These are phyloP conservation scores for Hypoxylon sp. DNA, from an alignment of 2,329 filamentous ascomycete species.

Conservation along the genomic window DNA sequence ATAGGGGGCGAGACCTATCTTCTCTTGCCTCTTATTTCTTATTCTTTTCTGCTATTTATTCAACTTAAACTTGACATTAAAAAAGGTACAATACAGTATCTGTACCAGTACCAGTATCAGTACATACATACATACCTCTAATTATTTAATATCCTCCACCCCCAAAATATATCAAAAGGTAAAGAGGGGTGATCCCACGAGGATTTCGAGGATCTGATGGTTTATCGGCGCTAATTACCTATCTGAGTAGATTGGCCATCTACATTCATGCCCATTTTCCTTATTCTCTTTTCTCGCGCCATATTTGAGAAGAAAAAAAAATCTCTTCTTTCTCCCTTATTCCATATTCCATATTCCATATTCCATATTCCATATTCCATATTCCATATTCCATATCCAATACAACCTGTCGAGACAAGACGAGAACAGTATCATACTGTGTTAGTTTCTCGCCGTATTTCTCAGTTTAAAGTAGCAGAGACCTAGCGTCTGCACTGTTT, in stretches of 20 bases:
- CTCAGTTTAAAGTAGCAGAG: constrained; percentile 10
- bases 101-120: too few species aligned
- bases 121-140: too few species aligned
- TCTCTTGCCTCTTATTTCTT: constrained; percentile 4
- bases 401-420: constrained; percentile 4
- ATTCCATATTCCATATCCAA: not conserved
- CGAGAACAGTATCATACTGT: constrained; percentile 27
- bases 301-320: constrained; percentile 20
- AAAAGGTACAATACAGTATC: too few species aligned
- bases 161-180: not conserved
- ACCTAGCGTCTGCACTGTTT: constrained; percentile 5
- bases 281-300: constrained; percentile 13
- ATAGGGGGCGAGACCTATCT: constrained; percentile 18
- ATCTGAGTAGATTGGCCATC: constrained; percentile 30
- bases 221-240: constrained; percentile 32
- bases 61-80: too few species aligned
- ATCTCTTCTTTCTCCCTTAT: not conserved
- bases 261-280: constrained; percentile 9
- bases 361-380: not conserved
- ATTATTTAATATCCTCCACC: constrained; percentile 7
- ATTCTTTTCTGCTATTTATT: constrained; percentile 5
- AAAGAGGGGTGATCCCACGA: constrained; percentile 2
- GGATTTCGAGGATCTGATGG: constrained; percentile 19
- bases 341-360: not conserved
- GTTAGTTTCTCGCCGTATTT: constrained; percentile 20